Base-by-base conservation (phyloP, 805 yeast species). In the Myxozyma mucilagina region DNA sequence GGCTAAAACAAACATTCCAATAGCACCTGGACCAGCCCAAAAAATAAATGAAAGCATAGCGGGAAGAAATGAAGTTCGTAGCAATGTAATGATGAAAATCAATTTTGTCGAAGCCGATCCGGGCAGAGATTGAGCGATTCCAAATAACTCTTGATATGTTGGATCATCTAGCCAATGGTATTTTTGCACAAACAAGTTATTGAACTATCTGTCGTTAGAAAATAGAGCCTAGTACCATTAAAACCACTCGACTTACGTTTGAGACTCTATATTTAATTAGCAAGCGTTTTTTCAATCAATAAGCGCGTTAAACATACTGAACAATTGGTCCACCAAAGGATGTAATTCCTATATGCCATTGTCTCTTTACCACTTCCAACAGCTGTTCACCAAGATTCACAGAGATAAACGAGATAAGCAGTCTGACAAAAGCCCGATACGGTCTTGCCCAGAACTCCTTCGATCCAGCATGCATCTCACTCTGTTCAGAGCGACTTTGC, bases 61-160 rank as follows among this genome's bases (percentile, higher is more conserved):
- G 6, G 65, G 59, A 14, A 63, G 34, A 11, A 63, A 16, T 11
- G 61, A 56, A 18, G 64, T 57, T 29, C 56, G 66, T 6, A 63
- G 56, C 16, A 63, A 47, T 4, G 63, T 60, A 53, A 63, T 63
- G 42, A 57, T 56, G 43, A 60, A 63, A 18, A 60, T 45, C 43
- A 63, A 34, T 56, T 63, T 60, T 2, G 66, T 63, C 20, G 64
- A 60, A 10, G 61, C 66, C n/a, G 66, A 57, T 20, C 66, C 66
- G 11, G 66, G 66, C 3, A 62, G 51, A 3, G 66, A 56, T 41
- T 62, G 60, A 7, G 64, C 64, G 29, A 62, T 55, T 5, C 57
- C 64, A 41, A 60, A 62, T 29, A 60, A 57, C 41, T 62, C 64
- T 47, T 62, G 64, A 18, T 60, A 62, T 4, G 60, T 60, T 11